These are phyloP conservation scores for Penicillium brasilianum DNA, from an alignment of 2,329 filamentous ascomycete genomes.

Conservation along the genomic window DNA sequence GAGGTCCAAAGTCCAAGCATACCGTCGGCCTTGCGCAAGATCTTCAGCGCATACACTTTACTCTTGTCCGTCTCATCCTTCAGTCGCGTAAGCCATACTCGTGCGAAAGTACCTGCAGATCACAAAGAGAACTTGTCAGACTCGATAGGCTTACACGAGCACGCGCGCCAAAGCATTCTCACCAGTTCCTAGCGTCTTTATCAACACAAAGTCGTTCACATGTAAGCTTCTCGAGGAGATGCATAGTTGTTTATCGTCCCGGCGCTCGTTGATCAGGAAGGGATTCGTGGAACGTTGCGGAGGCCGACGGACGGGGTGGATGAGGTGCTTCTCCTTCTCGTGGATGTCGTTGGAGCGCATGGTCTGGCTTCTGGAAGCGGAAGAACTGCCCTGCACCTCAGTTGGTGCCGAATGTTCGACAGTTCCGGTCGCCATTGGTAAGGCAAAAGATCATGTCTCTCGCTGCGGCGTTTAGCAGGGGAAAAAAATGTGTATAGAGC, in stretches of 20 bases:
- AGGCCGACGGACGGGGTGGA: constrained; percentile 33
- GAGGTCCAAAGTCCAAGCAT: constrained; percentile 19
- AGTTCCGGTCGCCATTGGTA: constrained; percentile 48
- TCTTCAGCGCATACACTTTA: constrained; percentile 56
- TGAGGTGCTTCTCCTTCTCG: constrained; percentile 38
- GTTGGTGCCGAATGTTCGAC: constrained; percentile 42
- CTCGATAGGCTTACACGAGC: not conserved
- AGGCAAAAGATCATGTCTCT: constrained; percentile 41
- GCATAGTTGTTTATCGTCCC: constrained; percentile 45
- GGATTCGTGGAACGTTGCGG: constrained; percentile 41
- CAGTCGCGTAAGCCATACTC: constrained; percentile 55
- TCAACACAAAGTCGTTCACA: constrained; percentile 52
- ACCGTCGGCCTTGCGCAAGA: constrained; percentile 58
- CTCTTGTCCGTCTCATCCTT: constrained; percentile 44
- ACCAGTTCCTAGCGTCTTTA: constrained; percentile 58
- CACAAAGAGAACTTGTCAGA: constrained; percentile 25
- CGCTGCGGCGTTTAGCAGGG: constrained; percentile 18
- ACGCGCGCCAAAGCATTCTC: constrained; percentile 22
- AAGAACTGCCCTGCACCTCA: constrained; percentile 33
- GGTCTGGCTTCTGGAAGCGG: constrained; percentile 22
- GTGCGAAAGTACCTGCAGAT: constrained; percentile 55
- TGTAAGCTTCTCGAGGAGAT: constrained; percentile 45
- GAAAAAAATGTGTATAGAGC: constrained; percentile 26
- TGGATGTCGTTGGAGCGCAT: constrained; percentile 31
- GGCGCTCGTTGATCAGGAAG: constrained; percentile 45